phyloP scores from a whole-genome alignment of 176 grass and related monocot species.

The Oryza meridionalis region DNA sequence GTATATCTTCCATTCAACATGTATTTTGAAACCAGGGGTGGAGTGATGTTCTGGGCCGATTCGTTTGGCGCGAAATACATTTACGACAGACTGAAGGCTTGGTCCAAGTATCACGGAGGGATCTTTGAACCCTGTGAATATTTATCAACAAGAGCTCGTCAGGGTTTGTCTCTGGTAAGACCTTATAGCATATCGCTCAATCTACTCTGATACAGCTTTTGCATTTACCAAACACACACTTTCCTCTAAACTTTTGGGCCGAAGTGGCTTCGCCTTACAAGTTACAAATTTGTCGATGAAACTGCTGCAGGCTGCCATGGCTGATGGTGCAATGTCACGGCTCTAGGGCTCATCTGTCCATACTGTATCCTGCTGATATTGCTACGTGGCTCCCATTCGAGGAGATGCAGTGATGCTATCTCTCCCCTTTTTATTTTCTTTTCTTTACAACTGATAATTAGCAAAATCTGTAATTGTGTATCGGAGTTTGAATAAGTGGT shows the following conservation, averaged over 20 bases:
- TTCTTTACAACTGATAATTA: background rate
- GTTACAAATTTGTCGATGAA: slow-evolving; percentile 23
- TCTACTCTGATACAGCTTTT: background rate
- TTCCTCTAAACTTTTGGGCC: background rate
- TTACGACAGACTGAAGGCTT: slow-evolving; percentile 45
- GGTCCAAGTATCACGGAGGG: slow-evolving; percentile 58
- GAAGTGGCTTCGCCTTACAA: background rate
- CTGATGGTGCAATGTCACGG: slow-evolving; percentile 6
- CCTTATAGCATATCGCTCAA: background rate
- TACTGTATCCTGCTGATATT: background rate
- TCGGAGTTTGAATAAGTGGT: too few species aligned
- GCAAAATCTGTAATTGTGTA: too few species aligned
- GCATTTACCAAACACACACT: background rate
- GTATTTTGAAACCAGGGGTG: slow-evolving; percentile 52
- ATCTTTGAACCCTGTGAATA: slow-evolving; percentile 71
- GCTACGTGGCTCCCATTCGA: background rate
- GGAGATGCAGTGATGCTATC: background rate
- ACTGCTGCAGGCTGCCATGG: slow-evolving; percentile 42
- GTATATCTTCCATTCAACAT: background rate
- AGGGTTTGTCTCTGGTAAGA: slow-evolving; percentile 62
- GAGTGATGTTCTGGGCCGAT: slow-evolving; percentile 77
- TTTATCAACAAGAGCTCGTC: slow-evolving; percentile 42
- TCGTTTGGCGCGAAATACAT: slow-evolving; percentile 53
- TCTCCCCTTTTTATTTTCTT: background rate
- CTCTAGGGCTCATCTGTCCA: background rate